Base-by-base conservation (phyloP, 2,329 filamentous ascomycete species). In the Colletotrichum sansevieriae region DNA sequence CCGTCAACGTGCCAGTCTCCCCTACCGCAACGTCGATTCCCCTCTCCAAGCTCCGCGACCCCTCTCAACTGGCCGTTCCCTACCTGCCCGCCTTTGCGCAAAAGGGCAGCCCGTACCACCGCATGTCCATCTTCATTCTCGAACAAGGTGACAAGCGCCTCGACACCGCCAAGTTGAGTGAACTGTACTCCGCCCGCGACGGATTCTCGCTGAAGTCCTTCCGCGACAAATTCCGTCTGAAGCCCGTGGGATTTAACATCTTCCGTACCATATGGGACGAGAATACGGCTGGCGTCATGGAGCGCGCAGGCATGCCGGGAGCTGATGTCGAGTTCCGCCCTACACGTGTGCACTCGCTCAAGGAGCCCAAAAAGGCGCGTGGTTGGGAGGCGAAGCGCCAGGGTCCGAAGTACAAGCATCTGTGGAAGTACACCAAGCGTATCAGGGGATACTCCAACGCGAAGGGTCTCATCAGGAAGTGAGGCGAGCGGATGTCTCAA, bases 181-280 rank as follows among this genome's bases (percentile, higher is more conserved):
- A 86, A 73, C 78, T 84, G 22, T 85, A 88, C 76, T 73, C 78
- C 22, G 51, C 39, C 55, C 67, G 66, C 39, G 60, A 60, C 59
- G 86, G 85, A 54, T 97, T 97, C 82, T 90, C 86, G 65, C 83
- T 97, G 70, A 90, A 93, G 76, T 89, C 88, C 70, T 92, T 97
- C 78, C 87, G 91, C 72, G 87, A 90, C 77, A 90, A 90, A 77
- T 88, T 93, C 77, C 80, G 83, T 66, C 83, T 96, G 70, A 86
- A 84, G 67, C 88, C 95, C 8, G 89, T 98, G 67, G 95, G 95
- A 49, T 92, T 94, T 74, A 93, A 90, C 77, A 83, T 99, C 74
- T 99, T 98, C 90, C 90, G 96, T 73, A 91, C 90, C 69, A 83
- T 92, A 72, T 98, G 95, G 93, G 96, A 99, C 79, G 92, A 96